Conservation (phyloP, 2,329 filamentous ascomycete species). For the Fusarium sp. region DNA sequence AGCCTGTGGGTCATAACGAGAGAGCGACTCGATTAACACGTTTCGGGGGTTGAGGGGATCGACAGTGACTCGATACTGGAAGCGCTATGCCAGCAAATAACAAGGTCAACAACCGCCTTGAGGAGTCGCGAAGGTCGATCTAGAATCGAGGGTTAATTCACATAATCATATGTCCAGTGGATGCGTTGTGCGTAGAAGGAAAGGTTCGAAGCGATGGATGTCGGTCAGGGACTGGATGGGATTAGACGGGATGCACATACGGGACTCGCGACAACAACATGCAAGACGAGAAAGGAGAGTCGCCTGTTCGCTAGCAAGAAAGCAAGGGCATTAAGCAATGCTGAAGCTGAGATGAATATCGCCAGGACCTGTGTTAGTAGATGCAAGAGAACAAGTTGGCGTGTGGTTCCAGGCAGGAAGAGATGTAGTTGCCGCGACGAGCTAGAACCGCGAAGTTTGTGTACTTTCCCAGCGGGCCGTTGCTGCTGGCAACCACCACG, state of each 20-base stretch:
- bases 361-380: slow-evolving; percentile 39
- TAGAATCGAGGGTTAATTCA: slow-evolving; percentile 20
- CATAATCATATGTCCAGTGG: neutral
- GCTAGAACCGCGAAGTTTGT: slow-evolving; percentile 45
- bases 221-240: slow-evolving; percentile 15
- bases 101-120: slow-evolving; percentile 30
- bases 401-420: slow-evolving; percentile 31
- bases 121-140: slow-evolving; percentile 28
- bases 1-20: slow-evolving; percentile 61
- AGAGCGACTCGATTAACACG: slow-evolving; percentile 2
- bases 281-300: slow-evolving; percentile 37
- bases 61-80: slow-evolving; percentile 6
- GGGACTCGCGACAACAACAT: slow-evolving; percentile 44
- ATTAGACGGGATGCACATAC: slow-evolving; percentile 43
- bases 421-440: slow-evolving; percentile 30
- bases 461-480: slow-evolving; percentile 49
- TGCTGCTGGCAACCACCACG: slow-evolving; percentile 47
- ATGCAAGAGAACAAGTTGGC: slow-evolving; percentile 29
- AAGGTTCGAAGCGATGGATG: neutral
- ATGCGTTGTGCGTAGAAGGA: neutral
- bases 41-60: slow-evolving; percentile 2
- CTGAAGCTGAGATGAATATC: slow-evolving; percentile 30
- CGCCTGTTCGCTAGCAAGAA: slow-evolving; percentile 17
- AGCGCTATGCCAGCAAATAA: slow-evolving; percentile 14
- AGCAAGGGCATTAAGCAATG: slow-evolving; percentile 46